Evolutionary conservation across 2,329 filamentous ascomycete species (phyloP), one percentile per base, ranked within the genome.

Genomic region (Myriosclerotinia scirpicola): DNA sequence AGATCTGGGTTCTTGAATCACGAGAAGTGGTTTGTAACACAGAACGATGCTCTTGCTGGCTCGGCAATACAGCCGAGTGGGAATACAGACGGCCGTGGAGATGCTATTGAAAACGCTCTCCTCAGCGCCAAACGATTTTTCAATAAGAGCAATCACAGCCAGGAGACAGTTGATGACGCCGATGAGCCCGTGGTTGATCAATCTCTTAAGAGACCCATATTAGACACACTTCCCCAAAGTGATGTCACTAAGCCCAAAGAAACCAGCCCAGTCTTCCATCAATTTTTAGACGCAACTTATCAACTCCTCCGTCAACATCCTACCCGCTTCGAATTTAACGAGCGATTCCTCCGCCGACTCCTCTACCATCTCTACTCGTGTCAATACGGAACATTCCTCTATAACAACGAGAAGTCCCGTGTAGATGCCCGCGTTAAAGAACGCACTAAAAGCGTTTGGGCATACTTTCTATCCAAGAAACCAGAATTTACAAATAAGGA

Each of bases 381-480:
- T 71, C 95, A 99, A 76, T 99, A 97, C 70, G 95, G 95, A 55
- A 97, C 94, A 0, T 99, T 99, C 76, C 83, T 99, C 6, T 97
- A 91, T 79, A 97, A 99, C 79, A 96, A 87, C 66, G 95, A 99
- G 77, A 95, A 93, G 75, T 91, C 97, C 74, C 88, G 95, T 4
- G 81, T 86, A 20, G 90, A 95, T 54, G 84, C 86, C 30, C 83
- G 82, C 38, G 87, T 91, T 0, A 81, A 82, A 50, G 88, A 93
- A 73, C 84, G 86, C 64, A 96, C 93, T 4, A 84, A 90, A 4
- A 96, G 92, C 30, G 95, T 97, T 1, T 99, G 95, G 95, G 90
- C 95, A 72, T 97, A 98, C 76, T 98, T 99, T 78, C 81, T 98
- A 9, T 87, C 90, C 54, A 87, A 93, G 14, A 88, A 86, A 71